These are phyloP conservation scores for Hypocrella siamensis DNA, from an alignment of 2,329 filamentous ascomycete genomes.

Conservation along the genomic window DNA sequence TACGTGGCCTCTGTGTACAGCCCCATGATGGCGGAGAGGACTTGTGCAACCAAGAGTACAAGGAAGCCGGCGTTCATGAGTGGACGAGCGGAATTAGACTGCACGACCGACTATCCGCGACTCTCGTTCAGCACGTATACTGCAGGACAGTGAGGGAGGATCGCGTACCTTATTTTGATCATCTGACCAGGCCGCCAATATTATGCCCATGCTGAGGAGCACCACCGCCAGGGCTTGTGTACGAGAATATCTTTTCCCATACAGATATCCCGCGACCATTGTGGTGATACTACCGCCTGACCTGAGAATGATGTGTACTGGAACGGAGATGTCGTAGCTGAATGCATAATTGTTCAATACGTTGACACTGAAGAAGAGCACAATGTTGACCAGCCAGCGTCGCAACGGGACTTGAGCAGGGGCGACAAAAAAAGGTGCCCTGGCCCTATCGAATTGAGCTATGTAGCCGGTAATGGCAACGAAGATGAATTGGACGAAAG, in stretches of 20 bases:
- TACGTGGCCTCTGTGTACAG: constrained; percentile 91
- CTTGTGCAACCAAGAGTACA: constrained; percentile 75
- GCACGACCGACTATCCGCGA: neutral
- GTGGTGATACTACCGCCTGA: constrained; percentile 94
- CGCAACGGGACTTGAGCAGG: constrained; percentile 67
- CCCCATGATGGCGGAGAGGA: constrained; percentile 86
- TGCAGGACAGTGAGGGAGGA: neutral
- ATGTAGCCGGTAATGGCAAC: constrained; percentile 66
- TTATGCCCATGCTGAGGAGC: constrained; percentile 72
- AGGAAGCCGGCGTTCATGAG: constrained; percentile 49
- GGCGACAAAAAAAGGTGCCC: constrained; percentile 56
- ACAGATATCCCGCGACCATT: constrained; percentile 76
- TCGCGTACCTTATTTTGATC: constrained; percentile 58
- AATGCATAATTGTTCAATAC: constrained; percentile 96
- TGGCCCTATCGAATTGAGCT: constrained; percentile 53
- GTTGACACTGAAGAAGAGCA: constrained; percentile 86
- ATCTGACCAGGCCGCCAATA: constrained; percentile 81
- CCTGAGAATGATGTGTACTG: constrained; percentile 88
- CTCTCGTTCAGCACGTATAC: neutral
- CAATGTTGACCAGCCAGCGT: constrained; percentile 78
- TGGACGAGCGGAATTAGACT: constrained; percentile 8
- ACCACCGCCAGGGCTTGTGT: constrained; percentile 70
- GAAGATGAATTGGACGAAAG: constrained; percentile 78
- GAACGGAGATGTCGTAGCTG: constrained; percentile 90
- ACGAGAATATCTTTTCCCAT: constrained; percentile 69